phyloP scores from a whole-genome alignment of 2,329 filamentous ascomycete genomes.

The Aspergillus tamarii region DNA sequence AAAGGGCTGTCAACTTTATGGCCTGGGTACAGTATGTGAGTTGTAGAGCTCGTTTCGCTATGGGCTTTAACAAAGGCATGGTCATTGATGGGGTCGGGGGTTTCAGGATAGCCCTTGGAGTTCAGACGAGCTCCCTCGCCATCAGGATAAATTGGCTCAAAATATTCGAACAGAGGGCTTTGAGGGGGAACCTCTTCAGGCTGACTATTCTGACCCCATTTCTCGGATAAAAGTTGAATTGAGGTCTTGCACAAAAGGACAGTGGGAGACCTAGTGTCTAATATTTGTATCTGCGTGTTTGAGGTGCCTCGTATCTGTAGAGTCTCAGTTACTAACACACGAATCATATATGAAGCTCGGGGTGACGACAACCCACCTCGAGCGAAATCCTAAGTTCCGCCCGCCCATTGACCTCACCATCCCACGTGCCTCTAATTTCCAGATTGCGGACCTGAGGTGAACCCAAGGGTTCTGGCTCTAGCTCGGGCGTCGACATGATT shows the following conservation, averaged over 20 bases:
- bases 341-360: neutral
- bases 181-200: conserved; percentile 13
- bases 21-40: neutral
- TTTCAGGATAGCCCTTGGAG: neutral
- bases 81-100: neutral
- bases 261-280: conserved; percentile 21
- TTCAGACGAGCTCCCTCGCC: neutral
- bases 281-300: conserved; percentile 25
- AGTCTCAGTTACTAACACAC: neutral
- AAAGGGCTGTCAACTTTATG: neutral
- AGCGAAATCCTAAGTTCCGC: conserved; percentile 32
- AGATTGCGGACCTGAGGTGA: conserved; percentile 30
- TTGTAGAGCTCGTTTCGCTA: neutral
- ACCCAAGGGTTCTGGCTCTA: conserved; percentile 3
- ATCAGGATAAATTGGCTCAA: neutral
- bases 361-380: conserved; percentile 30
- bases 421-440: conserved; percentile 37
- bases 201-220: conserved; percentile 7
- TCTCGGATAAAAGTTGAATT: conserved; percentile 11
- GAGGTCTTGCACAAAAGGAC: conserved; percentile 19
- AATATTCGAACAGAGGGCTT: conserved; percentile 15
- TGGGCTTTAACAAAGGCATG: neutral
- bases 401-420: conserved; percentile 27
- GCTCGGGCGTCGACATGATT: neutral
- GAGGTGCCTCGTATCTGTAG: conserved; percentile 30